Evolutionary conservation across 2,329 filamentous ascomycete genomes (phyloP).

Genomic region (Aspergillus sp.): DNA sequence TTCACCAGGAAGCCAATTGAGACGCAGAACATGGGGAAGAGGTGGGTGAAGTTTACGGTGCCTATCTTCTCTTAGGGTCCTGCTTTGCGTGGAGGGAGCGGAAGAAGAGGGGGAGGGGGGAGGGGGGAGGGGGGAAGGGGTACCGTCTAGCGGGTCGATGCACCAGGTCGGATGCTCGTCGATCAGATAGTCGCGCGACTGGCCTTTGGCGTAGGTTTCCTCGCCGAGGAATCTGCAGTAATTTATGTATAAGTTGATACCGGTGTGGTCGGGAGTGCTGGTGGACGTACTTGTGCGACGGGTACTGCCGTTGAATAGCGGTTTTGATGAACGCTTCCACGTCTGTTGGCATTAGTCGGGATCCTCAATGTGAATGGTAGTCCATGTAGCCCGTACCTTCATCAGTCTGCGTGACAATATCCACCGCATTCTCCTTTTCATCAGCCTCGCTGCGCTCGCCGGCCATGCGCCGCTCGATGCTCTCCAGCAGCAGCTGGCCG

Average conservation of each 20-base stretch:
- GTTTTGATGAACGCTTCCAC: constrained; percentile 69
- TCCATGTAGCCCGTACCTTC: constrained; percentile 51
- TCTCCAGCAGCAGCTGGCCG: constrained; percentile 65
- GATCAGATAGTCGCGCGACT: constrained; percentile 68
- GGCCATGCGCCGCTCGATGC: constrained; percentile 57
- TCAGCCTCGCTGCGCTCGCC: constrained; percentile 43
- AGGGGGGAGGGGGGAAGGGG: neutral
- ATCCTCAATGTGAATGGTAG: too few species aligned
- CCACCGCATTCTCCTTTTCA: constrained; percentile 74
- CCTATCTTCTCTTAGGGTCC: constrained; percentile 33
- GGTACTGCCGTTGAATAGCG: constrained; percentile 60
- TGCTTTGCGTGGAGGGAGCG: neutral
- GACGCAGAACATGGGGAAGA: constrained; percentile 79
- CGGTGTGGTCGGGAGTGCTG: constrained; percentile 13
- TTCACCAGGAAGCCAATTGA: constrained; percentile 68
- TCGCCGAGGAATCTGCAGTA: constrained; percentile 69
- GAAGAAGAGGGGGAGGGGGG: neutral
- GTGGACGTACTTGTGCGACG: constrained; percentile 65
- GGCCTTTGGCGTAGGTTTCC: constrained; percentile 69
- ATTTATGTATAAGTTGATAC: neutral
- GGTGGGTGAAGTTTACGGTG: constrained; percentile 78
- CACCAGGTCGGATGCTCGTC: constrained; percentile 67
- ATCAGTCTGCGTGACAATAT: constrained; percentile 75
- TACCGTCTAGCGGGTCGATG: constrained; percentile 72
- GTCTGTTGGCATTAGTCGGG: constrained; percentile 48